Conservation (phyloP, 2,329 filamentous ascomycete species). For the Coniochaeta sp. region DNA sequence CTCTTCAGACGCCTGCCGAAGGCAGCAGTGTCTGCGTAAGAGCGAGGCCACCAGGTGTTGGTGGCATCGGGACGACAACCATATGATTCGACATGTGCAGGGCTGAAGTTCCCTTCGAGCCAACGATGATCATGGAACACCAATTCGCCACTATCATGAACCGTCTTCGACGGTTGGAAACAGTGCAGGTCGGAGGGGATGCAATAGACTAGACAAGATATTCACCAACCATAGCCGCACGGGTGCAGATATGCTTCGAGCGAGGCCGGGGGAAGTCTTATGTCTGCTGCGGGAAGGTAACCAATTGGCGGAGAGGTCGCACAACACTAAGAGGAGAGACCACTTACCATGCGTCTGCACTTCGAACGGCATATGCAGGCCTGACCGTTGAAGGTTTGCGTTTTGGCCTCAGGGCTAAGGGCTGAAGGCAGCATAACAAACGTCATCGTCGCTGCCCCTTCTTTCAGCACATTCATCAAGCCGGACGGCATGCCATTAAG, state of each 20-base stretch:
- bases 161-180: neutral
- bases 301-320: neutral
- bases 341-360: neutral
- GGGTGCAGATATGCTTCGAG: neutral
- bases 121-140: neutral
- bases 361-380: neutral
- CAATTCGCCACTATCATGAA: neutral
- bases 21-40: neutral
- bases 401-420: neutral
- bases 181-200: neutral
- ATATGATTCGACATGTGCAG: neutral
- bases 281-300: neutral
- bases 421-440: neutral
- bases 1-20: neutral
- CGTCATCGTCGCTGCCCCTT: neutral
- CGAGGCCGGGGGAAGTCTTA: neutral
- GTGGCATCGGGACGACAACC: neutral
- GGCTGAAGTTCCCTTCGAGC: neutral
- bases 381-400: neutral
- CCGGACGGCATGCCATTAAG: neutral
- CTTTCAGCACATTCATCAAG: neutral
- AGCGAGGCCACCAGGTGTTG: neutral
- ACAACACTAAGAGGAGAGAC: neutral
- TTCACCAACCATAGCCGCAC: too few species aligned
- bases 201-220: too few species aligned